phyloP scores from a whole-genome alignment of 306 rosid genomes.

The Delonix regia region DNA sequence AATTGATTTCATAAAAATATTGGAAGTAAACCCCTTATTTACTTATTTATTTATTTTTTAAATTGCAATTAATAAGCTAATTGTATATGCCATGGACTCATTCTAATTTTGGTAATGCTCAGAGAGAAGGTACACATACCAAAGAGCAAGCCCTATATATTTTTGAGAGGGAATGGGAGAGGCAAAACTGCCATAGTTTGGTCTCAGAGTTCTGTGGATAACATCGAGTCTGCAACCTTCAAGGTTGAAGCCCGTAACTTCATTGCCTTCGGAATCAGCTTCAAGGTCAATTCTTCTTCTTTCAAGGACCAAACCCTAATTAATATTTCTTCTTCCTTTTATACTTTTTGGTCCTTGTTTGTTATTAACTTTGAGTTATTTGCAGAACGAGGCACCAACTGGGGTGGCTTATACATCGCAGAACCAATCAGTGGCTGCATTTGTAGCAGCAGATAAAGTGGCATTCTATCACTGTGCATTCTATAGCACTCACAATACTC shows the following conservation, averaged over 20 bases:
- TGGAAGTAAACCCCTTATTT: no score
- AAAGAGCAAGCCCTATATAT: conserved; percentile 55
- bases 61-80: no score
- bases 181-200: conserved; percentile 59
- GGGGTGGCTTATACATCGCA: conserved; percentile 93
- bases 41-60: no score
- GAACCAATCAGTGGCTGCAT: conserved; percentile 93
- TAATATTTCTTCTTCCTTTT: neutral
- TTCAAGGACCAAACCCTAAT: no score
- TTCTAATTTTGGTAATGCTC: neutral
- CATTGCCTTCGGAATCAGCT: conserved; percentile 70
- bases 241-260: conserved; percentile 41
- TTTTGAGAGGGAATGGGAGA: conserved; percentile 74
- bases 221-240: conserved; percentile 59
- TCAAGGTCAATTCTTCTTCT: conserved; percentile 49
- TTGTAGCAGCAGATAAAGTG: conserved; percentile 70
- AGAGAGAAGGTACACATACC: conserved; percentile 70
- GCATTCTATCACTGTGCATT: conserved; percentile 92
- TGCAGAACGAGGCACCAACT: conserved; percentile 97
- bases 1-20: no score
- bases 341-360: neutral
- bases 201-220: conserved; percentile 61
- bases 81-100: no score
- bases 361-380: neutral
- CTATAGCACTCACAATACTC: conserved; percentile 91